A percentile compares a stretch with the other conserved stretches of the same genome.
Conservation (phyloP, 106 monocot species). For the Dendrobium officinale region DNA sequence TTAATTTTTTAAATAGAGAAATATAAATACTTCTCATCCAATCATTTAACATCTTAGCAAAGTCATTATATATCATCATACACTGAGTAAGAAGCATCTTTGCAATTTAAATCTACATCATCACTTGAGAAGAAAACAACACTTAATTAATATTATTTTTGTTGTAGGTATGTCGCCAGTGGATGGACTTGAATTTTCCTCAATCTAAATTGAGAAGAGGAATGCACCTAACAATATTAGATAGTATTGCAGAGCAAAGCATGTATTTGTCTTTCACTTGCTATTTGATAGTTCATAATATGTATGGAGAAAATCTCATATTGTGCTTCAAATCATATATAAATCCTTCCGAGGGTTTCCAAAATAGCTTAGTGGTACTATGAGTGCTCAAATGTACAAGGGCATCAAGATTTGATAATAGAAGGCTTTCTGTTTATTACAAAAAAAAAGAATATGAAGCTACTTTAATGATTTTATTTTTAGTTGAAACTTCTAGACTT, state of each 20-base stretch:
- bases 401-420: not conserved
- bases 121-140: not conserved
- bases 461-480: not conserved
- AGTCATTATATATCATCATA: not conserved
- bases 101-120: not conserved
- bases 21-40: not conserved
- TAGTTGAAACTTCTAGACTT: no score
- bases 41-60: not conserved
- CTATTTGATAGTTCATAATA: not conserved
- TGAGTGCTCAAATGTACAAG: not conserved
- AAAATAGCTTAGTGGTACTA: not conserved
- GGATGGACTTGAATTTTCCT: constrained; percentile 1
- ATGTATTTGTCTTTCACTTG: not conserved
- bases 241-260: not conserved
- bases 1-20: no score
- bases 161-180: not conserved
- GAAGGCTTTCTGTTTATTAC: not conserved
- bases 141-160: not conserved
- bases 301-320: not conserved
- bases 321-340: not conserved
- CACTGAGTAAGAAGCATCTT: not conserved
- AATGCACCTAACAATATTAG: not conserved
- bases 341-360: not conserved
- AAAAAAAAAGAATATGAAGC: not conserved
- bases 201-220: not conserved